A percentile compares a stretch with the other conserved stretches of the same genome.
Evolutionary conservation across 1,284 basidiomycete species (phyloP).

Genomic region (Tremellales sp.): DNA sequence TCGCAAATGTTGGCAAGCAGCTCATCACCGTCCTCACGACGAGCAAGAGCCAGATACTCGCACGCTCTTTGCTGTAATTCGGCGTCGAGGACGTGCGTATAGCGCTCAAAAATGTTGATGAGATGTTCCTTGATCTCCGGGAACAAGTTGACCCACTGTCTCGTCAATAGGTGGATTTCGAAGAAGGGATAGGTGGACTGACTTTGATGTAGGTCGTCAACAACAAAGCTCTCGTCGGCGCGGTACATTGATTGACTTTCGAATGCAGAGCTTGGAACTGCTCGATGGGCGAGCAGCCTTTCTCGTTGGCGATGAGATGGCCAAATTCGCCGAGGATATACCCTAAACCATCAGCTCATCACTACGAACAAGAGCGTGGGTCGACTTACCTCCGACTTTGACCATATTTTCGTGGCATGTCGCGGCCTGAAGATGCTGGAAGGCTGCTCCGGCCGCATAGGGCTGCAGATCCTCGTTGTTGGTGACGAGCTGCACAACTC

Average conservation of each 20-base stretch:
- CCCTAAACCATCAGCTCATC: constrained; percentile 51
- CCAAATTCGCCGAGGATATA: constrained; percentile 98
- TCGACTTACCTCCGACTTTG: constrained; percentile 76
- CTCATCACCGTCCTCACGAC: constrained; percentile 79
- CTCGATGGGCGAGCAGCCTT: constrained; percentile 86
- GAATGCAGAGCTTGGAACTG: constrained; percentile 93
- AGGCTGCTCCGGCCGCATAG: constrained; percentile 92
- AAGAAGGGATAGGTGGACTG: constrained; percentile 9
- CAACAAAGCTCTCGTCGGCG: constrained; percentile 84
- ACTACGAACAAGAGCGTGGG: background rate
- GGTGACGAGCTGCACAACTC: constrained; percentile 95
- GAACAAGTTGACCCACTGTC: constrained; percentile 81
- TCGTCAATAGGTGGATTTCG: constrained; percentile 1
- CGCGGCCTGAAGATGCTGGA: constrained; percentile 80
- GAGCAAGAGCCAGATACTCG: constrained; percentile 85
- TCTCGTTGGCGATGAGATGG: constrained; percentile 91
- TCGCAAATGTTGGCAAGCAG: constrained; percentile 91
- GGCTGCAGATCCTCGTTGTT: constrained; percentile 95
- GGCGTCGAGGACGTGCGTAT: constrained; percentile 93
- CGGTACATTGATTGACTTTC: constrained; percentile 91
- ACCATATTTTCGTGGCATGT: constrained; percentile 96
- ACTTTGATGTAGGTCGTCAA: constrained; percentile 97
- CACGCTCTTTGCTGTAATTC: constrained; percentile 98
- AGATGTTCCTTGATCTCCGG: constrained; percentile 96
- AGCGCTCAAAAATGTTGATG: constrained; percentile 93